phyloP scores from a whole-genome alignment of 2,329 filamentous ascomycete genomes.

The Aspergillus pseudonomiae region DNA sequence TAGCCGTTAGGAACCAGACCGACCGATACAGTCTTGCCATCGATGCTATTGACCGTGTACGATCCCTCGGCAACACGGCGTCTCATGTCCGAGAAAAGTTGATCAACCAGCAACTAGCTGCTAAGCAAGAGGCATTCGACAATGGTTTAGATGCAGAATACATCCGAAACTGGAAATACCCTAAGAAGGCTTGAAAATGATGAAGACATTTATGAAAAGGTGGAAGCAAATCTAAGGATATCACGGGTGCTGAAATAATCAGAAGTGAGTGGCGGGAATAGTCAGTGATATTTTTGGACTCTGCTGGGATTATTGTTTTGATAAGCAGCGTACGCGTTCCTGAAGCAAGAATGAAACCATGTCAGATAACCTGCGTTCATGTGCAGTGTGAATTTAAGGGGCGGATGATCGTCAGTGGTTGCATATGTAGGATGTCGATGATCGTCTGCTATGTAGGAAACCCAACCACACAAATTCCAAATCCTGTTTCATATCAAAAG shows the following conservation, averaged over 20 bases:
- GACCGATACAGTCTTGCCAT: slow-evolving; percentile 78
- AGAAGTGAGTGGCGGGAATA: neutral
- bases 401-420: neutral
- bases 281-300: neutral
- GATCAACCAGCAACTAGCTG: slow-evolving; percentile 65
- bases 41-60: slow-evolving; percentile 71
- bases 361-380: neutral
- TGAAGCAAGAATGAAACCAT: neutral
- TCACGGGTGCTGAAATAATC: neutral
- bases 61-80: slow-evolving; percentile 64
- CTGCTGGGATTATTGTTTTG: neutral
- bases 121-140: slow-evolving; percentile 68
- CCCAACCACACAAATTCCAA: neutral
- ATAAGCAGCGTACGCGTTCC: neutral
- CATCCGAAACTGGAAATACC: slow-evolving; percentile 62
- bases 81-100: slow-evolving; percentile 65
- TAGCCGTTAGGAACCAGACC: slow-evolving; percentile 76
- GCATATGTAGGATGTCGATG: neutral
- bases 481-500: neutral
- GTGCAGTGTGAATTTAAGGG: neutral
- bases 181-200: neutral
- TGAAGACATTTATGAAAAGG: too few species aligned
- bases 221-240: neutral
- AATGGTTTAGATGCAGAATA: slow-evolving; percentile 69
- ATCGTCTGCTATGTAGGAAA: neutral